Evolutionary conservation across 345 rosid genomes (phyloP).

Genomic region (Eutrema yunnanense): DNA sequence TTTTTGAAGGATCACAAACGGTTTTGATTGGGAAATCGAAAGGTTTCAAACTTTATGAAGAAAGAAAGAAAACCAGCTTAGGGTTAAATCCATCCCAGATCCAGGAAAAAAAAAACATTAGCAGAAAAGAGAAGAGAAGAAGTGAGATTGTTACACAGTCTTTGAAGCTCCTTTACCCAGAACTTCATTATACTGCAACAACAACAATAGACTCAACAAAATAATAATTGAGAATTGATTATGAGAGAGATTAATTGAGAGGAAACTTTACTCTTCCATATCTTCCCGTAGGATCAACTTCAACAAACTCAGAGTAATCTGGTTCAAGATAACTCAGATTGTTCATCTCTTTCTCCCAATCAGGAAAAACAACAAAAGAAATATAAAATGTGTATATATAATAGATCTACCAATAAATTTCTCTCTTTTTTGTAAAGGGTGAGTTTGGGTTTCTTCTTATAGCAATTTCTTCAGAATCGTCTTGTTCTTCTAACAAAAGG

Average conservation of each 20-base stretch:
- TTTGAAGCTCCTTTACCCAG: conserved; percentile 99
- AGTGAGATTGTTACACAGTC: conserved; percentile 57
- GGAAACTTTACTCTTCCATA: conserved; percentile 70
- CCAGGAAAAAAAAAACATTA: neutral
- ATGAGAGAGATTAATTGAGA: conserved; percentile 6
- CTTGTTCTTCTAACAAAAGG: conserved; percentile 15
- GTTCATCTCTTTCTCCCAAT: conserved; percentile 47
- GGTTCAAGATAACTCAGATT: conserved; percentile 49
- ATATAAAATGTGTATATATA: neutral
- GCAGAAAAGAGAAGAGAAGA: neutral
- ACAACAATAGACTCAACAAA: conserved; percentile 10
- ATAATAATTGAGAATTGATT: conserved; percentile 1
- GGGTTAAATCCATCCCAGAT: conserved; percentile 14
- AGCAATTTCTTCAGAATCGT: conserved; percentile 3
- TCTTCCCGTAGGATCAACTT: conserved; percentile 99
- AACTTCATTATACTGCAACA: conserved; percentile 82
- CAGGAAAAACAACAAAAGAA: neutral
- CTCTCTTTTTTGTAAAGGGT: neutral
- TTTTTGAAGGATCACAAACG: conserved; percentile 1
- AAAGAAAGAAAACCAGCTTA: neutral
- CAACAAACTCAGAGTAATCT: conserved; percentile 78
- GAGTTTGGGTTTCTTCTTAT: conserved; percentile 22
- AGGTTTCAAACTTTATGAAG: conserved; percentile 14
- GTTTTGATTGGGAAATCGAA: neutral
- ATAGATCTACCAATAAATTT: conserved; percentile 19